Conservation (phyloP, 2,329 filamentous ascomycete species). For the Colletotrichum sp. region DNA sequence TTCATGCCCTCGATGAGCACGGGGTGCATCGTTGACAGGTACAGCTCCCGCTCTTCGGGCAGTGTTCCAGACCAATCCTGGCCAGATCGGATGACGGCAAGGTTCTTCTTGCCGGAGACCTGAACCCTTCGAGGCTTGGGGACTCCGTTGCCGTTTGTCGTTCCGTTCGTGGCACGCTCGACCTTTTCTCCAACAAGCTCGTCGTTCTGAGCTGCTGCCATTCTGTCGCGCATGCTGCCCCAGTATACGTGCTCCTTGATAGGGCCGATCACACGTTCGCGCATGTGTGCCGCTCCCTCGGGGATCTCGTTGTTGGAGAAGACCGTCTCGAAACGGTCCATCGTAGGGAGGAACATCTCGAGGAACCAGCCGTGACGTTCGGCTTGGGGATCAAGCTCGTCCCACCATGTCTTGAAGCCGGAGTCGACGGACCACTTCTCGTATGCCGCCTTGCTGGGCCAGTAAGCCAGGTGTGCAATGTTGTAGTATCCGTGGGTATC, state of each 20-base stretch:
- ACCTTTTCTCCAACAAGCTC: slow-evolving; percentile 30
- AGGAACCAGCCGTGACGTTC: slow-evolving; percentile 43
- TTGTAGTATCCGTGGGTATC: slow-evolving; percentile 21
- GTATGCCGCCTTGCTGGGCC: slow-evolving; percentile 32
- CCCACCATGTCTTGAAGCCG: slow-evolving; percentile 44
- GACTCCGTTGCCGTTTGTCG: neutral
- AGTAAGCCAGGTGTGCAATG: slow-evolving; percentile 40
- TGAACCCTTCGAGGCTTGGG: neutral
- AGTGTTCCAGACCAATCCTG: slow-evolving; percentile 48
- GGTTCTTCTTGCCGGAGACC: slow-evolving; percentile 41
- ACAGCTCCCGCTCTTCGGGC: slow-evolving; percentile 45
- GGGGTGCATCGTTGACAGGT: slow-evolving; percentile 49
- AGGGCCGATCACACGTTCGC: slow-evolving; percentile 36
- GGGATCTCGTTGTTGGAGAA: slow-evolving; percentile 38
- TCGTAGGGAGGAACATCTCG: slow-evolving; percentile 44
- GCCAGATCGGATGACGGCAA: slow-evolving; percentile 48
- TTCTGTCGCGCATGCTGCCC: slow-evolving; percentile 50
- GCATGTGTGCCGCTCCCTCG: slow-evolving; percentile 47
- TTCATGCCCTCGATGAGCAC: slow-evolving; percentile 47
- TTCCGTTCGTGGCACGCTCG: neutral
- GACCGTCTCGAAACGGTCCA: slow-evolving; percentile 49
- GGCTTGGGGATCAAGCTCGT: slow-evolving; percentile 27
- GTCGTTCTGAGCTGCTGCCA: slow-evolving; percentile 42
- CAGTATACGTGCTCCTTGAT: slow-evolving; percentile 50
- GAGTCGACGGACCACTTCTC: slow-evolving; percentile 34